A percentile compares a stretch with the other conserved stretches of the same genome.
These are phyloP conservation scores for Domatiomyces catenatus DNA, from an alignment of 2,329 filamentous ascomycete genomes.

Conservation along the genomic window DNA sequence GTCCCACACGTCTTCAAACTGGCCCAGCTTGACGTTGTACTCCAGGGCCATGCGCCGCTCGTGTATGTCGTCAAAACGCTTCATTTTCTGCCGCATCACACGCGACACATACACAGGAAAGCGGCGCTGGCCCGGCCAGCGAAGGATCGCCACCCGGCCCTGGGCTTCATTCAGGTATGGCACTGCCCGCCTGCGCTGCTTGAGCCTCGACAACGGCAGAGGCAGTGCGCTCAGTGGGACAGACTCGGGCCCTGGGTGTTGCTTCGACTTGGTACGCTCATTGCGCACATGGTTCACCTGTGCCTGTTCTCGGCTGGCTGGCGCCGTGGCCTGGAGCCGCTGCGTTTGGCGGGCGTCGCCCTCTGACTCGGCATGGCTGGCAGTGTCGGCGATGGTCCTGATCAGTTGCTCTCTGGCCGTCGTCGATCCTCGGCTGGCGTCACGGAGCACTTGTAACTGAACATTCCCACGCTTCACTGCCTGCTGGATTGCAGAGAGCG, in stretches of 20 bases:
- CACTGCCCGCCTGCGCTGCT: slow-evolving; percentile 24
- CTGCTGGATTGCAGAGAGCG: slow-evolving; percentile 25
- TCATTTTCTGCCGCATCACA: neutral
- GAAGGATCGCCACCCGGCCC: slow-evolving; percentile 13
- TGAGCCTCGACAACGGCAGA: slow-evolving; percentile 7
- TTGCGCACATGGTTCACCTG: slow-evolving; percentile 3
- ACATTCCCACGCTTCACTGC: slow-evolving; percentile 29
- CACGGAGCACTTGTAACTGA: slow-evolving; percentile 13
- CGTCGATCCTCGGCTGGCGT: slow-evolving; percentile 3
- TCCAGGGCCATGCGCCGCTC: slow-evolving; percentile 4
- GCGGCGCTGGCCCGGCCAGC: neutral
- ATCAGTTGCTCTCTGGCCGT: slow-evolving; percentile 4
- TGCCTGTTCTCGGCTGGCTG: slow-evolving; percentile 4
- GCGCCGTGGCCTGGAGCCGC: slow-evolving; percentile 2
- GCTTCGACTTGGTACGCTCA: neutral
- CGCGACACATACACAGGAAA: neutral
- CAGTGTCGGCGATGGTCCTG: slow-evolving; percentile 5
- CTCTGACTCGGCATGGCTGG: neutral
- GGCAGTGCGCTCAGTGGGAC: slow-evolving; percentile 11
- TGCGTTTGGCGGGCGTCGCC: slow-evolving; percentile 1
- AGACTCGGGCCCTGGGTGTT: slow-evolving; percentile 1
- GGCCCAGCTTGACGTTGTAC: neutral
- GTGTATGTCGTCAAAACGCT: slow-evolving; percentile 3
- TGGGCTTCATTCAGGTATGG: slow-evolving; percentile 28
- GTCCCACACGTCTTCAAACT: neutral